phyloP scores from a whole-genome alignment of 768 basidiomycete species.

The Boletus rubropictus region DNA sequence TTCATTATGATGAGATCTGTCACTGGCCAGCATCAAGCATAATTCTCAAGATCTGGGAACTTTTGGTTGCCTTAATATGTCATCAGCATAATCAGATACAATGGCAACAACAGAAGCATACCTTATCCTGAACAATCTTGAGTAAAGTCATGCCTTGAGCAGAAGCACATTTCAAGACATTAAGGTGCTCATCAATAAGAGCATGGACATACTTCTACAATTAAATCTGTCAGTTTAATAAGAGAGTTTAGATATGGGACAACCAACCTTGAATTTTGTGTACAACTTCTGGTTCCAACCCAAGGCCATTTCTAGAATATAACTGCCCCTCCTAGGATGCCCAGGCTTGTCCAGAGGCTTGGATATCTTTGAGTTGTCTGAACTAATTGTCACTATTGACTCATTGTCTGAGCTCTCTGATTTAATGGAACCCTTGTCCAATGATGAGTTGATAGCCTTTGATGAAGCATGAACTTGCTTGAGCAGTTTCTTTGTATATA shows the following conservation, averaged over 20 bases:
- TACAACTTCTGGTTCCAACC: constrained; percentile 17
- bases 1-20: constrained; percentile 2
- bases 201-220: not conserved
- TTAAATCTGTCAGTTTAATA: too few species aligned
- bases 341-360: constrained; percentile 25
- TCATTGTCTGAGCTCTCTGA: not conserved
- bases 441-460: not conserved
- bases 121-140: not conserved
- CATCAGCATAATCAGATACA: not conserved
- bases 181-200: constrained; percentile 7
- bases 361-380: constrained; percentile 17
- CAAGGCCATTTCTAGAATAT: constrained; percentile 15
- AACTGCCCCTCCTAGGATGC: constrained; percentile 20
- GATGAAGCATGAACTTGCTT: not conserved
- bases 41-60: constrained; percentile 11
- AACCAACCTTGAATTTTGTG: constrained; percentile 18
- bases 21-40: constrained; percentile 5
- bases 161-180: constrained; percentile 7
- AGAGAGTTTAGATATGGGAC: not conserved
- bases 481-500: not conserved
- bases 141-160: not conserved
- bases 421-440: not conserved
- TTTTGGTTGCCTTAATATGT: not conserved
- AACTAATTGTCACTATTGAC: not conserved
- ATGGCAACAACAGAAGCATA: not conserved